Percentiles rank a stretch among this genome's conserved stretches.
These are phyloP conservation scores for Coemansia sp. DNA, from an alignment of 192 early-diverging fungal species.

Conservation along the genomic window DNA sequence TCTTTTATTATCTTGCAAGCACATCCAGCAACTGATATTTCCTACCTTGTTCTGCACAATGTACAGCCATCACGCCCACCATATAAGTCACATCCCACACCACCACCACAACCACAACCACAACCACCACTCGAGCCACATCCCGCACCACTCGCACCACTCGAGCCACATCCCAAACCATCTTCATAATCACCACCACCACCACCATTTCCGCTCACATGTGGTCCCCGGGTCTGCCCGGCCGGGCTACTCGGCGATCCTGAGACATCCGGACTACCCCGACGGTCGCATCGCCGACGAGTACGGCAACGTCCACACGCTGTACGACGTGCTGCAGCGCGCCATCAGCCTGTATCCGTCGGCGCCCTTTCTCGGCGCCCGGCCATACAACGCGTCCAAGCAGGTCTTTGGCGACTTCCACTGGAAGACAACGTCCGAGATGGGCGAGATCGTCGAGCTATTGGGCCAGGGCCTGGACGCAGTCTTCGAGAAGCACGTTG, in stretches of 20 bases:
- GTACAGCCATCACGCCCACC: conserved; percentile 16
- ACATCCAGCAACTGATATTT: too few relatives aligned
- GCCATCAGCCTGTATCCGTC: conserved; percentile 56
- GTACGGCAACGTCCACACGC: conserved; percentile 22
- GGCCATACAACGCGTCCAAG: conserved; percentile 54
- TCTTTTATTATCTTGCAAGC: too few relatives aligned
- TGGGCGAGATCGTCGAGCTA: conserved; percentile 57
- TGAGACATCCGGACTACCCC: conserved; percentile 23
- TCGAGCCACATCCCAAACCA: conserved; percentile 12
- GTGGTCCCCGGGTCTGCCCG: conserved; percentile 25
- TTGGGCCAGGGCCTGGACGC: conserved; percentile 67
- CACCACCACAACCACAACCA: conserved; percentile 22
- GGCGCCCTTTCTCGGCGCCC: conserved; percentile 62
- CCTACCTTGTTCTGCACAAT: background rate
- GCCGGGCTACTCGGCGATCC: conserved; percentile 35
- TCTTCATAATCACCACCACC: conserved; percentile 13
- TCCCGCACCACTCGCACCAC: conserved; percentile 17
- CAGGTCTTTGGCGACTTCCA: conserved; percentile 56
- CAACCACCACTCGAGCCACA: conserved; percentile 18
- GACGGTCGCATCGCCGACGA: conserved; percentile 21
- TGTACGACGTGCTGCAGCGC: conserved; percentile 31
- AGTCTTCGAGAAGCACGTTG: conserved; percentile 51
- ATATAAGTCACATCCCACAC: conserved; percentile 5
- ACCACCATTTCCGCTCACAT: conserved; percentile 19
- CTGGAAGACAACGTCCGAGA: conserved; percentile 67